Conservation (phyloP, 179 eudicot species). For the Amaranthus tricolor region DNA sequence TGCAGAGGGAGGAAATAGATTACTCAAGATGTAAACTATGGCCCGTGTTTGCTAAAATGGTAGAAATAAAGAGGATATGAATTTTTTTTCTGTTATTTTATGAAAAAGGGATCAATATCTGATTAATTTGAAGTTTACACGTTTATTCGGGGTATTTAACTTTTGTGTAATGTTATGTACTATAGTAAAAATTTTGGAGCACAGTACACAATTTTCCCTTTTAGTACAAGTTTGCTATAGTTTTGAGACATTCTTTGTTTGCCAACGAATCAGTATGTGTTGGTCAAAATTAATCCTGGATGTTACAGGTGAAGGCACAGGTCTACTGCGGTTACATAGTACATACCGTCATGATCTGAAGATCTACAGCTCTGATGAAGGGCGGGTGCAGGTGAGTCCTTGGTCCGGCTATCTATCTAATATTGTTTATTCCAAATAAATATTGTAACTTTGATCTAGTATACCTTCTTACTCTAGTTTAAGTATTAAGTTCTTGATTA, state of each 20-base stretch:
- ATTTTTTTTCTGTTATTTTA: no score
- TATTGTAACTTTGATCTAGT: not conserved
- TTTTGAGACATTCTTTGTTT: not conserved
- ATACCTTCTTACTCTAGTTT: not conserved
- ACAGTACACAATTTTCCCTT: not conserved
- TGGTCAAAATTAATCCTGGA: not conserved
- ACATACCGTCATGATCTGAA: conserved; percentile 98
- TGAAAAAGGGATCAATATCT: no score
- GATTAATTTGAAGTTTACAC: no score
- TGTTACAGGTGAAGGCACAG: conserved; percentile 91
- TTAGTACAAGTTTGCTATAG: not conserved
- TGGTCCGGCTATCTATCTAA: not conserved
- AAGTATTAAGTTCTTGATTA: not conserved
- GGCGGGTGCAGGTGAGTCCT: conserved; percentile 84
- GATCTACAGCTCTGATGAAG: conserved; percentile 99
- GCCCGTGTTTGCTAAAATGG: no score
- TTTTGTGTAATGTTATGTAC: no score
- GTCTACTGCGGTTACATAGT: conserved; percentile 95
- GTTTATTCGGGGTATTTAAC: no score
- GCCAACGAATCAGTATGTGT: not conserved
- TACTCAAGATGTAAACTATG: no score
- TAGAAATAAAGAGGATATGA: no score
- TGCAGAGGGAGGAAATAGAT: no score
- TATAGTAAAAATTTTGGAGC: no score
- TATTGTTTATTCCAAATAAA: not conserved